Evolutionary conservation across 371 early-diverging fungal species (phyloP), one percentile per base, ranked within the genome.

Genomic region (Mycotypha africana): DNA sequence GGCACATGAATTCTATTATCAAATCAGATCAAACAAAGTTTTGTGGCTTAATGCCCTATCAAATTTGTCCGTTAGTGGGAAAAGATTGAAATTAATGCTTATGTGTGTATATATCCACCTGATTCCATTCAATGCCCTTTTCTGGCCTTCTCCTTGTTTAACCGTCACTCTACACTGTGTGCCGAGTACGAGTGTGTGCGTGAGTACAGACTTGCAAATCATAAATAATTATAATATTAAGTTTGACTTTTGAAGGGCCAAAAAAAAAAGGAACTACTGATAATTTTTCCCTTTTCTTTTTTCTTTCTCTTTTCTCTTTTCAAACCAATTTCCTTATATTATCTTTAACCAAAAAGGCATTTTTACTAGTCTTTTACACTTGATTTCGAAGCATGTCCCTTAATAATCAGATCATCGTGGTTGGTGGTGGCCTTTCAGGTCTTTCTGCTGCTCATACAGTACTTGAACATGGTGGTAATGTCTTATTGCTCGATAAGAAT

Each of bases 371-470:
- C n/a, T n/a, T n/a, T n/a, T n/a, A n/a, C n/a, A n/a, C n/a, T n/a
- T n/a, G n/a, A n/a, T n/a, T n/a, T n/a, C n/a, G 11, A 28, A 28
- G 11, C 8, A 28, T 28, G 28, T 60, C 67, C 34, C 57, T 74
- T 32, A 60, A 64, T 24, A 77, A 70, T 54, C 81, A 84, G 71
- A 78, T 91, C 58, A 91, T 93, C 53, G 86, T 93, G 50, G 86
- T 93, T 58, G 93, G 93, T 51, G 92, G 92, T 47, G 94, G 94
- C 67, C 80, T 93, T 37, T 86, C 92, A 47, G 94, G 94, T 53
- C 81, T 93, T 40, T 76, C 91, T 33, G 90, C 92, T 38, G 91
- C 91, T 40, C 91, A 91, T 65, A 91, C 91, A 32, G 70, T 90
- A 39, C 66, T 84, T 47, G 91, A 91, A 65, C 82, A 87, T 34